Evolutionary conservation across 2,329 filamentous ascomycete species (phyloP), one percentile per base, ranked within the genome.

Genomic region (Delphinella strobiligena): DNA sequence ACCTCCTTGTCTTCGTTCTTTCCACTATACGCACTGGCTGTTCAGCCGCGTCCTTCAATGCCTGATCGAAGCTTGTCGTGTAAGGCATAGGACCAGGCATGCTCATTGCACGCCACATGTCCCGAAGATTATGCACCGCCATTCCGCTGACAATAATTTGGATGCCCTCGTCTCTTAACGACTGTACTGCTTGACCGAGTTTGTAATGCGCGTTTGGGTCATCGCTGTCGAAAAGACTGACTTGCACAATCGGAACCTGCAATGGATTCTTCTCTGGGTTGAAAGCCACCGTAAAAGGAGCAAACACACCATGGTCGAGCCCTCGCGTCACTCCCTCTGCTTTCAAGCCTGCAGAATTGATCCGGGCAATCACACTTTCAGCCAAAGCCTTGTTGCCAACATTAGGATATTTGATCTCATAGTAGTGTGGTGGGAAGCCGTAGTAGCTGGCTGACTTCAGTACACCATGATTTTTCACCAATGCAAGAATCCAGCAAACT

Each of bases 241-340:
- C 76, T 50, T 87, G 82, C 9, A 87, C 78, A 5, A 87, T 64
- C 1, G 82, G 82, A 58, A 61, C 56, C 16, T 51, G 49, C 19
- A 62, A 42, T 3, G 60, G 60, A 43, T 62, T 63, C 34, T 50
- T 52, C 34, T 55, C 42, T 0, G 58, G 58, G 36, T 59, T 46
- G 46, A 63, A 62, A 4, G 57, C 56, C 47, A 83, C 79, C 1
- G 73, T 74, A 55, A 86, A 85, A 9, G 74, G 73, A 1, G 74
- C 78, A 68, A 80, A 87, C 17, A 86, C 80, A 15, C 82, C 82
- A 53, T 87, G 82, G 51, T 87, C 82, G 1, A 85, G 64, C 0
- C 81, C 82, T 31, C 81, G 65, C 34, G 72, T 68, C 0, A 77
- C 70, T 2, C 71, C 71, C 44, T 74, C 62, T 1, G 74, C 71